Evolutionary conservation across 1,284 basidiomycete genomes (phyloP), one percentile per base, ranked within the genome.

Genomic region (Apiotrichum gamsii): DNA sequence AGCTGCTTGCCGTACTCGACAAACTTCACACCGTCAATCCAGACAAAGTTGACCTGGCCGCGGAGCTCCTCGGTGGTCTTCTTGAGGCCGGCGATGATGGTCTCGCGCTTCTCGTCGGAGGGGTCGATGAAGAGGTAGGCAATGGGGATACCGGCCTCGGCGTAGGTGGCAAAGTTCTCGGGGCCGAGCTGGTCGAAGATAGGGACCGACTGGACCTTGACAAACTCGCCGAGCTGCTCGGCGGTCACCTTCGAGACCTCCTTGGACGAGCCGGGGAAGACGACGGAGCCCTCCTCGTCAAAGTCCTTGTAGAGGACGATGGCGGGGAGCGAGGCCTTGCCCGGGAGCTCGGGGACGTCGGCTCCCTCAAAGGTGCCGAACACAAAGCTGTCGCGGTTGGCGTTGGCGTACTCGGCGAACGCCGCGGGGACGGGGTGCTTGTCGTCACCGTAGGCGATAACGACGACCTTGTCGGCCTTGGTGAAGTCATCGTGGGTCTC

Each of bases 11-110:
- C 95, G 76, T 99, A 95, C 65, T 96, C 90, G 64, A 81, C 83
- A 65, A 93, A 99, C 74, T 90, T 91, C 76, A 85, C 76, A 19
- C 88, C 91, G 72, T 99, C 95, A 63, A 99, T 98, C 85, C 85
- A 95, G 58, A 98, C 94, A 74, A 98, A 94, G 83, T 95, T 97
- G 69, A 97, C 64, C 75, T 88, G 85, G 65, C 83, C 81, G 74
- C 88, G 90, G 79, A 82, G 80, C 66, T 82, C 80, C 52, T 82
- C 77, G 23, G 94, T 93, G 47, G 94, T 69, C 2, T 87, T 81
- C 61, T 78, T 81, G 61, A 97, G 72, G 45, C 78, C 74, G 36
- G 84, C 82, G 56, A 94, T 77, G 47, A 85, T 73, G 37, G 76
- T 75, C 20, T 86, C 78, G 61, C 81, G 84, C 52, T 79, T 77